Evolutionary conservation across 768 basidiomycete species (phyloP).

Genomic region (Leccinum aurantiacum): DNA sequence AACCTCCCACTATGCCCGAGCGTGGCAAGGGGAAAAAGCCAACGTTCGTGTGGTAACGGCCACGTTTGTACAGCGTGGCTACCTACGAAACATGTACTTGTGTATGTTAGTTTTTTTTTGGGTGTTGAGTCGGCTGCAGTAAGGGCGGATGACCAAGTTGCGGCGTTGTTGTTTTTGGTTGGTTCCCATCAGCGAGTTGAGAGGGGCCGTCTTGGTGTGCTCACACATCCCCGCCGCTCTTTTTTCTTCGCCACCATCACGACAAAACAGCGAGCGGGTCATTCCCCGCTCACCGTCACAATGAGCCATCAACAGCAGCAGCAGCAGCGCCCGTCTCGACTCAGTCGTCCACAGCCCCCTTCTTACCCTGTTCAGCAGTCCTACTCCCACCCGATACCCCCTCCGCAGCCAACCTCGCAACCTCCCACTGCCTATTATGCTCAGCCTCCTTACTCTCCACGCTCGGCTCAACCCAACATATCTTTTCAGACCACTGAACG

Average conservation of each 20-base stretch:
- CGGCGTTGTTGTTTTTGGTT: constrained; percentile 4
- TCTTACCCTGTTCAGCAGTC: constrained; percentile 36
- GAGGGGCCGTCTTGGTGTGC: not conserved
- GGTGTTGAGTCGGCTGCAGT: not conserved
- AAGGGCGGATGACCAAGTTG: not conserved
- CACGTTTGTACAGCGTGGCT: not conserved
- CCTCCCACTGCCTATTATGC: constrained; percentile 16
- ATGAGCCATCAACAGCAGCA: constrained; percentile 45
- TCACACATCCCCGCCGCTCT: constrained; percentile 19
- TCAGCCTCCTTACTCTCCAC: constrained; percentile 21
- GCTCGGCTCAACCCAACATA: constrained; percentile 42
- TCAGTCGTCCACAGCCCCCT: constrained; percentile 36
- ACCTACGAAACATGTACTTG: not conserved
- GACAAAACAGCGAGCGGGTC: constrained; percentile 5
- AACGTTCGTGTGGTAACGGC: not conserved
- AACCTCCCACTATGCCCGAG: not conserved
- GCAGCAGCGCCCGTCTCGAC: constrained; percentile 36
- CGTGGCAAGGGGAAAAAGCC: not conserved
- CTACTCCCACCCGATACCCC: constrained; percentile 20
- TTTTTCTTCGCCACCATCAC: constrained; percentile 7
- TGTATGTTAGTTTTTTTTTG: not conserved
- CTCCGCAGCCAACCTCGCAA: constrained; percentile 20
- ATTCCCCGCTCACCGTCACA: not conserved
- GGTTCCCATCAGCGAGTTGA: constrained; percentile 4
- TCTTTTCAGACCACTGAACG: constrained; percentile 70